Evolutionary conservation across 108 stramenopile species (phyloP), one percentile per base, ranked within the genome.

Genomic region (Stephanodiscus triporus): DNA sequence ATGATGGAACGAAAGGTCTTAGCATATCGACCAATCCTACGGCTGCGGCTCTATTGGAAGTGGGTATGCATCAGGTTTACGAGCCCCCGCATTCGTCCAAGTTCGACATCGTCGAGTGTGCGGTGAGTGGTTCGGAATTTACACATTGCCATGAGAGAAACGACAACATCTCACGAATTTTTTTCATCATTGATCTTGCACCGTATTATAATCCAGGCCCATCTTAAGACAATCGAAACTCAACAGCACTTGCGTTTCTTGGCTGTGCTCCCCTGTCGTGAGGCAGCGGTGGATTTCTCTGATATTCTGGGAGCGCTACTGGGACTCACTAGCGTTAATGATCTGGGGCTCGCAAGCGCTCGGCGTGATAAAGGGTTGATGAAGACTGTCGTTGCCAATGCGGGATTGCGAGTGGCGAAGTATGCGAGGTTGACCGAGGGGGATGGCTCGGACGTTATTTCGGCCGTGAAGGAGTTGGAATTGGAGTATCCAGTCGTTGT

Each of bases 341-440:
- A 84, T 66, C 66, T 87, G 32, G 86, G 84, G n/a, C 54, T 81
- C 38, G 84, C 84, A 7, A 66, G 59, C 50, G 72, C 84, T 20
- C 70, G 86, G 26, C 84, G 86, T 63, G 86, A 87, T 57, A 87
- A 87, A 73, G 86, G 81, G 23, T 82, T 87, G 70, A 87, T 87
- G 86, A 87, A 87, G 73, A 42, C 77, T 26, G 82, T 84, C 16
- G 86, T 87, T 19, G 81, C 84, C 13, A 87, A 87, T 71, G 82
- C 80, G 6, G 86, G 86, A n/a, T 67, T 87, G 47, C 62, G 84
- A 37, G 81, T 84, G 17, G 84, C 86, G 23, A 87, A 87, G 57
- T 87, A 81, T 60, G 86, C 86, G 6, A 64, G 86, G 11, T 68
- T 87, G 66, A 82, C 83, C 24, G 62, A 75, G 9, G 56, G 79